Evolutionary conservation across 352 stramenopile genomes (phyloP).

Genomic region (Blastocystis sp.): DNA sequence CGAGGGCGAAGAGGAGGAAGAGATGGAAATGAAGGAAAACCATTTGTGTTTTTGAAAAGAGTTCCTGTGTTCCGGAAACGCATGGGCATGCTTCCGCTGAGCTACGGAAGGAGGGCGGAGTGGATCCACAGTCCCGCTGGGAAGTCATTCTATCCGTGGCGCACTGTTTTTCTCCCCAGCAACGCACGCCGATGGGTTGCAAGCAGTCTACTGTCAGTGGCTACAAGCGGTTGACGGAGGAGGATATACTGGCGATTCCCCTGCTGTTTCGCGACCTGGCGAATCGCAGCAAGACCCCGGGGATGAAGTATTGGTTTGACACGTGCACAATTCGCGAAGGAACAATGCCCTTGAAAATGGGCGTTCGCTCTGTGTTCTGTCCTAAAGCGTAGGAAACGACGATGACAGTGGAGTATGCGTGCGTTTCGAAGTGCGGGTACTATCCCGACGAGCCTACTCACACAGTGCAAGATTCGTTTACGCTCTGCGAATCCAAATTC

Average conservation of each 20-base stretch:
- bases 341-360: slow-evolving; percentile 31
- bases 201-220: slow-evolving; percentile 27
- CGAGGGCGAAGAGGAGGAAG: too few relatives aligned
- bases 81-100: too few relatives aligned
- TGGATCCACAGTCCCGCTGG: too few relatives aligned
- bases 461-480: slow-evolving; percentile 27
- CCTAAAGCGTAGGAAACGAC: slow-evolving; percentile 11
- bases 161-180: not conserved
- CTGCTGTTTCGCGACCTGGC: slow-evolving; percentile 1
- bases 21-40: too few relatives aligned
- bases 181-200: slow-evolving; percentile 23
- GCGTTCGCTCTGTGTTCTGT: not conserved
- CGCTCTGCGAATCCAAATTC: not conserved
- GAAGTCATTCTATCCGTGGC: too few relatives aligned
- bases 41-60: too few relatives aligned
- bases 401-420: slow-evolving; percentile 37
- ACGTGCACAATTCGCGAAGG: slow-evolving; percentile 43
- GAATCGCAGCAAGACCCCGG: not conserved
- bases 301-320: slow-evolving; percentile 29
- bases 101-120: too few relatives aligned
- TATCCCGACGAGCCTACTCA: slow-evolving; percentile 13
- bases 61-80: too few relatives aligned
- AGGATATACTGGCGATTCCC: slow-evolving; percentile 53
- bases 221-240: slow-evolving; percentile 21
- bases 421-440: slow-evolving; percentile 42